Percentiles rank a stretch among this genome's conserved stretches.
Evolutionary conservation across 2,329 filamentous ascomycete species (phyloP).

Genomic region (Setomelanomma holmii): DNA sequence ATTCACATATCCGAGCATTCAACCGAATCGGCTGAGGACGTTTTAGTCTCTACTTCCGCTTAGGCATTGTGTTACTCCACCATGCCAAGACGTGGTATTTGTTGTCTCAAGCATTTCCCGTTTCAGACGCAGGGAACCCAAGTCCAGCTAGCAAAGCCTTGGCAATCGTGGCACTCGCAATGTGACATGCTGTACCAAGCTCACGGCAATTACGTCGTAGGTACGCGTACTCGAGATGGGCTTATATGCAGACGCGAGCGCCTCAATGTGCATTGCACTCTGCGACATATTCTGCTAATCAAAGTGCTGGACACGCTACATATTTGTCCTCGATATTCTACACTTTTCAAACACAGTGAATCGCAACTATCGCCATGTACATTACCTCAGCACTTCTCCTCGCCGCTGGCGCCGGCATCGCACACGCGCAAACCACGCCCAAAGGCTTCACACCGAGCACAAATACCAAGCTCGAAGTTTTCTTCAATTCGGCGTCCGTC

Average conservation of each 20-base stretch:
- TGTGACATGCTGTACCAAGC: slow-evolving; percentile 30
- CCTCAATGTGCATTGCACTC: slow-evolving; percentile 4
- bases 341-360: not conserved
- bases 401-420: slow-evolving; percentile 29
- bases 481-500: slow-evolving; percentile 42
- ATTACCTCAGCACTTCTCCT: slow-evolving; percentile 31
- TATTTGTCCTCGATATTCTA: no score
- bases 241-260: no score
- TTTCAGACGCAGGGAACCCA: slow-evolving; percentile 35
- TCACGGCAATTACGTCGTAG: slow-evolving; percentile 18
- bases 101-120: slow-evolving; percentile 32
- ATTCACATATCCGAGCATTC: not conserved
- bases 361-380: slow-evolving; percentile 30
- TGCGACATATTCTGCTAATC: not conserved
- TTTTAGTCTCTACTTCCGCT: not conserved
- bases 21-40: not conserved
- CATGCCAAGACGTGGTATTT: slow-evolving; percentile 29
- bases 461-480: slow-evolving; percentile 37
- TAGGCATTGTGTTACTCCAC: slow-evolving; percentile 22
- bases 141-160: slow-evolving; percentile 20
- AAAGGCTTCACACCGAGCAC: slow-evolving; percentile 37
- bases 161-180: slow-evolving; percentile 17
- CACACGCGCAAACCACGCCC: slow-evolving; percentile 42
- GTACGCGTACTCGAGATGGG: slow-evolving; percentile 37
- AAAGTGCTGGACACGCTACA: slow-evolving; percentile 10